Conservation (phyloP, 2,329 filamentous ascomycete genomes). For the Nothopassalora personata region DNA sequence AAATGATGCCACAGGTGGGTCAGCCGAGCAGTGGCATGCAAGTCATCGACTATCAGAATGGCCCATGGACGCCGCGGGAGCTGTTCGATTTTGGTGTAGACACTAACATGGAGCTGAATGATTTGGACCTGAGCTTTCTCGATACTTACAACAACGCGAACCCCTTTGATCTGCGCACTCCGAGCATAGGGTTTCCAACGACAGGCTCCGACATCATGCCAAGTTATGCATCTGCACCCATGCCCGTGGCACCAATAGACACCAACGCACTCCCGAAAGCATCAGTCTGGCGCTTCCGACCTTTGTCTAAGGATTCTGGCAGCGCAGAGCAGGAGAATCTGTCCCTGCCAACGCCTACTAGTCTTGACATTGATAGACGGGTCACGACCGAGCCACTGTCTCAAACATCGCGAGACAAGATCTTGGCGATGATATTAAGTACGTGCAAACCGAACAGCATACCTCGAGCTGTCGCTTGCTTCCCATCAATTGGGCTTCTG, state of each 20-base stretch:
- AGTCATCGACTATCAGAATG: conserved; percentile 30
- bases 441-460: conserved; percentile 51
- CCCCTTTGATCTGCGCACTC: conserved; percentile 36
- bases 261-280: conserved; percentile 36
- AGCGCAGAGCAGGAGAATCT: conserved; percentile 36
- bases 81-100: conserved; percentile 43
- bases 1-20: conserved; percentile 25
- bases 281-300: conserved; percentile 44
- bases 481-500: conserved; percentile 56
- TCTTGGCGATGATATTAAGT: conserved; percentile 59
- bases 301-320: conserved; percentile 33
- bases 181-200: conserved; percentile 30
- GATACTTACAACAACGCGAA: conserved; percentile 43
- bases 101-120: conserved; percentile 42
- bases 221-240: conserved; percentile 30
- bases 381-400: conserved; percentile 39
- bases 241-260: conserved; percentile 25
- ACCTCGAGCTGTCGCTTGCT: conserved; percentile 53
- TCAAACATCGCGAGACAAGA: conserved; percentile 49
- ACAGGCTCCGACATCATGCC: conserved; percentile 31
- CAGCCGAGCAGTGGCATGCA: conserved; percentile 23
- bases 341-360: conserved; percentile 36
- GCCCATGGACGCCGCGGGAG: conserved; percentile 41
- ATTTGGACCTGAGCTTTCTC: conserved; percentile 41
- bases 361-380: conserved; percentile 36